A percentile compares a stretch with the other conserved stretches of the same genome.
Evolutionary conservation across 1,284 basidiomycete genomes (phyloP).

Genomic region (Leccinum laetum): DNA sequence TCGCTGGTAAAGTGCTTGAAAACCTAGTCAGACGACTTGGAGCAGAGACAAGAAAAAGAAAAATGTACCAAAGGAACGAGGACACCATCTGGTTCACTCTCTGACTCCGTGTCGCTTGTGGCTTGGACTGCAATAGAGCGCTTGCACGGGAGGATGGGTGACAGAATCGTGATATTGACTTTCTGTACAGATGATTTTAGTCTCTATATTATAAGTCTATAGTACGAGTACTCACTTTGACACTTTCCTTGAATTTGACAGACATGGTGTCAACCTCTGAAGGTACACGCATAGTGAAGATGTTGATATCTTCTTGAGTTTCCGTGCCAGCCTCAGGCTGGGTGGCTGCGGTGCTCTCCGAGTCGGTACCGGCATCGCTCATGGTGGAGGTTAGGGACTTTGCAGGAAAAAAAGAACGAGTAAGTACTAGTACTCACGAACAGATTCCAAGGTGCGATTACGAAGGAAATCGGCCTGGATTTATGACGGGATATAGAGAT

Average conservation of each 20-base stretch:
- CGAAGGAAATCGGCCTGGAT: no score
- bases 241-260: neutral
- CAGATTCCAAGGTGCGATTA: no score
- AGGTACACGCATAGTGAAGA: neutral
- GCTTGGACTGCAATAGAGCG: no score
- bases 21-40: no score
- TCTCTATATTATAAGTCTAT: neutral
- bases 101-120: no score
- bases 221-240: neutral
- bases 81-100: no score
- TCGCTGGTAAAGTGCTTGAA: no score
- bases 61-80: no score
- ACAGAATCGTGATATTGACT: neutral
- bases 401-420: neutral
- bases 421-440: no score
- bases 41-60: no score
- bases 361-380: neutral
- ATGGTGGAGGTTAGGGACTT: neutral
- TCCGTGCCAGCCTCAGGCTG: no score
- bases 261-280: neutral
- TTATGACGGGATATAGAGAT: no score
- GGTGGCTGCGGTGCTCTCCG: neutral
- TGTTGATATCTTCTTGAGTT: neutral
- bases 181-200: neutral
- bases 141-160: neutral